These are phyloP conservation scores for Oryza brachyantha DNA, from an alignment of 176 grass and related monocot species.

Conservation along the genomic window DNA sequence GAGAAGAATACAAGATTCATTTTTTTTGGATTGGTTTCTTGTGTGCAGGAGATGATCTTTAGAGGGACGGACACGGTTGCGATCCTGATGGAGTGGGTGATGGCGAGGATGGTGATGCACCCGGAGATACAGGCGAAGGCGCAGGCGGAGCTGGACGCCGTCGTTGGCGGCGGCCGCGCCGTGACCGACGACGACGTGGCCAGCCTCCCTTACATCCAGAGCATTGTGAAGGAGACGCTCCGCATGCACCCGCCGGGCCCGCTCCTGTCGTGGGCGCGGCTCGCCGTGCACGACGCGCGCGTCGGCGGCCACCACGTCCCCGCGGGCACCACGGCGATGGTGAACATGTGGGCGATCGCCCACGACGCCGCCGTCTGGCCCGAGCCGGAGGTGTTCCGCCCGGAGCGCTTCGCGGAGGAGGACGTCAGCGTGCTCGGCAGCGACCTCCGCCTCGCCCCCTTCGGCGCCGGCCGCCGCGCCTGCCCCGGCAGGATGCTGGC, in stretches of 20 bases:
- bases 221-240: constrained; percentile 72
- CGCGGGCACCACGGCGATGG: constrained; percentile 83
- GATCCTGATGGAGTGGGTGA: constrained; percentile 76
- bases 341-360: constrained; percentile 92
- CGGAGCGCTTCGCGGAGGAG: constrained; percentile 56
- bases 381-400: constrained; percentile 46
- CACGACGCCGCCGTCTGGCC: constrained; percentile 64
- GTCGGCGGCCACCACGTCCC: constrained; percentile 63
- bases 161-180: constrained; percentile 10
- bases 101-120: constrained; percentile 78
- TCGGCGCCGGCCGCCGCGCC: constrained; percentile 65
- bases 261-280: constrained; percentile 79
- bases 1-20: not conserved
- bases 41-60: constrained; percentile 84
- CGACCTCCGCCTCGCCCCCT: constrained; percentile 72
- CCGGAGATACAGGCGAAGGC: constrained; percentile 73
- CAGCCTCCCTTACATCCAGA: constrained; percentile 59
- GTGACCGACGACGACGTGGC: constrained; percentile 53
- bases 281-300: constrained; percentile 59
- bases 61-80: constrained; percentile 78
- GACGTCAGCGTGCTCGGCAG: constrained; percentile 63
- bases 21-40: not conserved
- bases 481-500: constrained; percentile 77
- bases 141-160: constrained; percentile 53
- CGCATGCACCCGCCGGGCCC: constrained; percentile 84